Conservation (phyloP, 2,329 filamentous ascomycete genomes). For the Alternaria angustiovoidea region DNA sequence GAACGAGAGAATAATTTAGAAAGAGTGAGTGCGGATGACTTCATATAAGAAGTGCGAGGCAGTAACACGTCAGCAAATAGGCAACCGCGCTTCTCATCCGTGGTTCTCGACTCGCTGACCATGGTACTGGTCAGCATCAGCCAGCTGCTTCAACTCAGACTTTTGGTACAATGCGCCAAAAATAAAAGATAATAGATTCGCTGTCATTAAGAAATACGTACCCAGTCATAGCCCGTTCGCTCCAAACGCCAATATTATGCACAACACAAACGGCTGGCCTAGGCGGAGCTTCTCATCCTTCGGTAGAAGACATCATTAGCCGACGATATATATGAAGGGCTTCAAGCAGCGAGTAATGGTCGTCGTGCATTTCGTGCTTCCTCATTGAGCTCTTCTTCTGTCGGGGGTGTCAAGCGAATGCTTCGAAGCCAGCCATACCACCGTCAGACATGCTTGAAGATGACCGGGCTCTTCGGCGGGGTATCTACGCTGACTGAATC, state of each 20-base stretch:
- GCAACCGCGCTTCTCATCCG: too few species aligned
- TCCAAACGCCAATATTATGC: constrained; percentile 2
- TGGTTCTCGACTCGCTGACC: too few species aligned
- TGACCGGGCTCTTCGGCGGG: constrained; percentile 33
- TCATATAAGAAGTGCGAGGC: too few species aligned
- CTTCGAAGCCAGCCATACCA: constrained; percentile 5
- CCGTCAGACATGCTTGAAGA: constrained; percentile 16
- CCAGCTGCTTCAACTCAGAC: background rate
- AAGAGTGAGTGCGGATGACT: too few species aligned
- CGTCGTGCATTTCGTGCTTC: background rate
- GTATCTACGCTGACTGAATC: constrained; percentile 31
- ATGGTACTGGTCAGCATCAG: background rate
- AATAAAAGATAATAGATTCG: background rate
- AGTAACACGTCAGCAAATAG: too few species aligned
- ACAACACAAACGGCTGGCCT: background rate
- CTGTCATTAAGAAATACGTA: background rate
- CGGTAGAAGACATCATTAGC: background rate
- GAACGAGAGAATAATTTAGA: too few species aligned
- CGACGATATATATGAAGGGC: background rate
- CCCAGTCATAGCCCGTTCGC: background rate
- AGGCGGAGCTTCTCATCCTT: background rate
- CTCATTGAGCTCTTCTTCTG: constrained; percentile 1
- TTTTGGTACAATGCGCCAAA: background rate
- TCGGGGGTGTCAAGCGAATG: constrained; percentile 2
- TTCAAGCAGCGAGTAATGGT: constrained; percentile 1